A percentile compares a stretch with the other conserved stretches of the same genome.
phyloP scores from a whole-genome alignment of 208 protist species.

The Leishmania guyanensis region DNA sequence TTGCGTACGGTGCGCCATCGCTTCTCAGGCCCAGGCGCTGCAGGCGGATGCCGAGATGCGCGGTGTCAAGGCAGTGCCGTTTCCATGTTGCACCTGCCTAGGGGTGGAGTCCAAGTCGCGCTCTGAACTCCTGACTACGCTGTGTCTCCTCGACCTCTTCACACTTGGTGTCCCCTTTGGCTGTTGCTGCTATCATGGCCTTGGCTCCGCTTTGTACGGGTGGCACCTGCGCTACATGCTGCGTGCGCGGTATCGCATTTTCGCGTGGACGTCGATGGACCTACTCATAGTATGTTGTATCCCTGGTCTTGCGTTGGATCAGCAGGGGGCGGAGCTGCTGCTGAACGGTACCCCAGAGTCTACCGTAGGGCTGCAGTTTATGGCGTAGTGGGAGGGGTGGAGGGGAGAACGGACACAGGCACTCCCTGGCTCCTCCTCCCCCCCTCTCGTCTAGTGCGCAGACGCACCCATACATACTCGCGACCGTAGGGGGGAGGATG shows the following conservation, averaged over 20 bases:
- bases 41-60: conserved; percentile 48
- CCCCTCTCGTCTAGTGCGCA: neutral
- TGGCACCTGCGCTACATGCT: conserved; percentile 75
- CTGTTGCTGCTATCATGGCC: conserved; percentile 67
- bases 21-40: conserved; percentile 54
- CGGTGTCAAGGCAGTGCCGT: conserved; percentile 20
- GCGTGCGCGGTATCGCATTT: conserved; percentile 66
- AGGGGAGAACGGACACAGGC: neutral
- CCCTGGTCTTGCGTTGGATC: conserved; percentile 58
- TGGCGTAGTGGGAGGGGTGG: conserved; percentile 5
- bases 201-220: conserved; percentile 60
- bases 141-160: conserved; percentile 53
- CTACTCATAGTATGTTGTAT: conserved; percentile 45
- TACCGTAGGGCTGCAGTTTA: conserved; percentile 22
- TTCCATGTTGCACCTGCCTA: conserved; percentile 49
- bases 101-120: conserved; percentile 26
- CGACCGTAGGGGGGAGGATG: neutral
- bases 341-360: conserved; percentile 27
- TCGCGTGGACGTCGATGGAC: conserved; percentile 31
- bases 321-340: conserved; percentile 59
- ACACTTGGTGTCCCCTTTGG: conserved; percentile 51
- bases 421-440: neutral
- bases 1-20: conserved; percentile 70
- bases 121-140: conserved; percentile 32
- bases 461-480: too few species aligned